These are phyloP conservation scores for Chloromonas sp. DNA, from an alignment of 163 green algal species.

Conservation along the genomic window DNA sequence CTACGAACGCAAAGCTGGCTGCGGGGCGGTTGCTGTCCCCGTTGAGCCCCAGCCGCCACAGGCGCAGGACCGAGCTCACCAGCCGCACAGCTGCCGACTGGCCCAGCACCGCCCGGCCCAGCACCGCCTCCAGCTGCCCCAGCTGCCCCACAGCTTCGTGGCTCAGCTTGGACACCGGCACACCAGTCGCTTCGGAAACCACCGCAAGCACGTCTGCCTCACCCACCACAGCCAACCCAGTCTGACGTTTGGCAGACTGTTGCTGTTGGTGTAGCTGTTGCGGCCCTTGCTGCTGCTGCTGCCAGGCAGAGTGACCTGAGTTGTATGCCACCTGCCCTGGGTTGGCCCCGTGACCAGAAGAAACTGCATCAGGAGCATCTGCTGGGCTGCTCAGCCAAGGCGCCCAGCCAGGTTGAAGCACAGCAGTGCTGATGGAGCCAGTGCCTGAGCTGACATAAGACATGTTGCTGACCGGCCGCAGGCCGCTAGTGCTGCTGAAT, in stretches of 20 bases:
- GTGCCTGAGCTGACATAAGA: background rate
- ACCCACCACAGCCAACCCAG: background rate
- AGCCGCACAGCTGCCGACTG: conserved; percentile 26
- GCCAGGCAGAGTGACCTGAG: no score
- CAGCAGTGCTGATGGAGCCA: background rate
- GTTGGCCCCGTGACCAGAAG: no score
- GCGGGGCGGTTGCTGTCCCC: background rate
- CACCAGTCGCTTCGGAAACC: conserved; percentile 58
- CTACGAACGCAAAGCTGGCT: background rate
- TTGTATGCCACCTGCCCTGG: no score
- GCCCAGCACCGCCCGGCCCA: conserved; percentile 48
- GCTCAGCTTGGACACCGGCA: conserved; percentile 29
- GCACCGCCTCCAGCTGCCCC: conserved; percentile 15
- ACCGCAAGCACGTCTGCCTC: conserved; percentile 55
- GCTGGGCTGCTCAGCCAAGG: no score
- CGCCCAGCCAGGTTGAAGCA: no score
- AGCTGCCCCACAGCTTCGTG: background rate
- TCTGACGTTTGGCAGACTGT: no score
- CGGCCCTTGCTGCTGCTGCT: background rate
- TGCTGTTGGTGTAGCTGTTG: background rate
- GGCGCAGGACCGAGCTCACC: background rate
- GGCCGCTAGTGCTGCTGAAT: conserved; percentile 2
- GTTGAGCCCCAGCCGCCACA: background rate
- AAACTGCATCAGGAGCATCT: no score
- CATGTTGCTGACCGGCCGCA: conserved; percentile 5